These are phyloP conservation scores for Tetracentron sinense DNA, from an alignment of 164 flowering plant genomes.

Conservation along the genomic window DNA sequence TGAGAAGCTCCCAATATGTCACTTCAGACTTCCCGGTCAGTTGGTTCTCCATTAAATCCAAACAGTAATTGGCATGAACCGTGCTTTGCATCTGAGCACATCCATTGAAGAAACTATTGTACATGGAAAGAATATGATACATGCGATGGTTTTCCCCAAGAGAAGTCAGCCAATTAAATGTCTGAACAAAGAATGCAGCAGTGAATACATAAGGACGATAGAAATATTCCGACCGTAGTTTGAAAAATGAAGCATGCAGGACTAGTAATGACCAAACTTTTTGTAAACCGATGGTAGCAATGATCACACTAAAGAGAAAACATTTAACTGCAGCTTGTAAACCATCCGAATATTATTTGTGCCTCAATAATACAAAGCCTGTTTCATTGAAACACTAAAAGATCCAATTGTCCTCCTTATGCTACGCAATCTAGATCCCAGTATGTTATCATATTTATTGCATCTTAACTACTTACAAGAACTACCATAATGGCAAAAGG, in stretches of 20 bases:
- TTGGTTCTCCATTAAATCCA: slow-evolving; percentile 64
- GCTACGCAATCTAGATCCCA: no score
- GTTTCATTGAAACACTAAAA: no score
- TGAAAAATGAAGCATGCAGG: neutral
- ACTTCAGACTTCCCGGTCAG: slow-evolving; percentile 61
- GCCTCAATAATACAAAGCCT: no score
- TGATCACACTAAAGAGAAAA: no score
- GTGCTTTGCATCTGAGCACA: slow-evolving; percentile 35
- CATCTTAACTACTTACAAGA: no score
- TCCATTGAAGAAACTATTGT: slow-evolving; percentile 51
- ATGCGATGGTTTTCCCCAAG: slow-evolving; percentile 35
- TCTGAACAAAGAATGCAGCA: slow-evolving; percentile 38
- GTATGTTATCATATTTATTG: no score
- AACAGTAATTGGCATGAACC: slow-evolving; percentile 43
- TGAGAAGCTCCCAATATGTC: slow-evolving; percentile 65
- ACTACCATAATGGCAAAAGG: no score
- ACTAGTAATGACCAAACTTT: neutral
- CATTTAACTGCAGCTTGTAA: no score
- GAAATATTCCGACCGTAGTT: neutral
- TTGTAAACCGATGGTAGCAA: no score
- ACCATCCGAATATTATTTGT: no score
- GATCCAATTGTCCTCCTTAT: no score
- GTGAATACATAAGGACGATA: neutral
- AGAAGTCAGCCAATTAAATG: slow-evolving; percentile 42
- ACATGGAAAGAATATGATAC: slow-evolving; percentile 37